A percentile compares a stretch with the other conserved stretches of the same genome.
phyloP scores from a whole-genome alignment of 176 grass and related monocot species.

The Aegilops umbellulata region DNA sequence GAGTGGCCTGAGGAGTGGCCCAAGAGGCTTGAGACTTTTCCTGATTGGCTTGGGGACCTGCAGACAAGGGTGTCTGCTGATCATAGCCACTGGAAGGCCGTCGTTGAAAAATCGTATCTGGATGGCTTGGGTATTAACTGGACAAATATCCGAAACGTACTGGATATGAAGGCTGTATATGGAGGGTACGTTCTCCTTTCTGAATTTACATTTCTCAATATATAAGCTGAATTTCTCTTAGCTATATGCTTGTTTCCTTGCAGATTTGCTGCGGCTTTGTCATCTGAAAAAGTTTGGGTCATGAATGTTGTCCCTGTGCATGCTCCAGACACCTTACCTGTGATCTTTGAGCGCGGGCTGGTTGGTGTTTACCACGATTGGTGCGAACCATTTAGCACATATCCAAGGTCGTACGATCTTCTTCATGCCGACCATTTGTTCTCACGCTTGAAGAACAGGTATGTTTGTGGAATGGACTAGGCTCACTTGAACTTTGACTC shows the following conservation, averaged over 20 bases:
- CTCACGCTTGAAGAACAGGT: conserved; percentile 89
- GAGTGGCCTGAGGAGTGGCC: conserved; percentile 98
- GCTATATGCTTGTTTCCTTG: conserved; percentile 23
- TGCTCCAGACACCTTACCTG: conserved; percentile 77
- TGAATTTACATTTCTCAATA: not conserved
- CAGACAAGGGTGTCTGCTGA: conserved; percentile 62
- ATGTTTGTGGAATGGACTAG: not conserved
- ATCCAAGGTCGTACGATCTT: conserved; percentile 97
- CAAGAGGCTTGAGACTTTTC: conserved; percentile 73
- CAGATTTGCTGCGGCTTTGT: conserved; percentile 88
- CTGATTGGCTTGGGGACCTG: conserved; percentile 82
- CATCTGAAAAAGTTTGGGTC: conserved; percentile 85
- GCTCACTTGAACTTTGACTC: not conserved
- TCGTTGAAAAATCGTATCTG: conserved; percentile 90
- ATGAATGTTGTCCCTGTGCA: conserved; percentile 92
- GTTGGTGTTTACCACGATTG: conserved; percentile 91
- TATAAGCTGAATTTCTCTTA: not conserved
- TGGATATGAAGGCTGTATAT: conserved; percentile 95
- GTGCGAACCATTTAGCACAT: conserved; percentile 94
- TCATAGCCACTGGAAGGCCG: conserved; percentile 71
- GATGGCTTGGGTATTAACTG: conserved; percentile 85
- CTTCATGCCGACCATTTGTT: conserved; percentile 90
- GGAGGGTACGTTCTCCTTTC: conserved; percentile 63
- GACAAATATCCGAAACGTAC: conserved; percentile 77
- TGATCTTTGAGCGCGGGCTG: conserved; percentile 86